Evolutionary conservation across 208 protist genomes (phyloP).

Genomic region (Trypanosomatidae sp.): DNA sequence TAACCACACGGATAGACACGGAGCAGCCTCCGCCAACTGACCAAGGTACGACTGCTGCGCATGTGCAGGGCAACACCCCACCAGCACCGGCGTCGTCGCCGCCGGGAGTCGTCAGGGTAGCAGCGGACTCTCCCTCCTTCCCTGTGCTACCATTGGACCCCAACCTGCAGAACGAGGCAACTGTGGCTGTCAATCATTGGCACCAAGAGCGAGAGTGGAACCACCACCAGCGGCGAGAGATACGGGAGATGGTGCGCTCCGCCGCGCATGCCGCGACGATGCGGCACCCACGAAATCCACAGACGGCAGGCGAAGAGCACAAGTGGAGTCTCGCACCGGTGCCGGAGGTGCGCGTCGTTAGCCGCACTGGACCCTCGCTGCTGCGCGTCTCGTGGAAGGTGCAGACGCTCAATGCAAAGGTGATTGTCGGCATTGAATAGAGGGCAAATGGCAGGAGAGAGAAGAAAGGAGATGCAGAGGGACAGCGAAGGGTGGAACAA

Average conservation of each 20-base stretch:
- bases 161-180: slow-evolving; percentile 12
- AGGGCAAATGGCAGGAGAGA: not conserved
- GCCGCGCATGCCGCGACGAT: slow-evolving; percentile 35
- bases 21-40: not conserved
- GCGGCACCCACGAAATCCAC: slow-evolving; percentile 31
- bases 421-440: slow-evolving; percentile 45
- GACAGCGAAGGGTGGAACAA: not conserved
- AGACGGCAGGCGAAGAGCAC: slow-evolving; percentile 30
- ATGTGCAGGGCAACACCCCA: not conserved
- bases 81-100: not conserved
- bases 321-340: slow-evolving; percentile 35
- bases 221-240: slow-evolving; percentile 38
- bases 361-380: slow-evolving; percentile 3
- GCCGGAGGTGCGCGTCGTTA: slow-evolving; percentile 30
- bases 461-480: not conserved
- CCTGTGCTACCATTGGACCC: slow-evolving; percentile 15
- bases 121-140: not conserved
- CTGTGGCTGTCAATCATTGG: slow-evolving; percentile 11
- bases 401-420: slow-evolving; percentile 43
- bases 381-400: slow-evolving; percentile 35
- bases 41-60: not conserved
- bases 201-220: slow-evolving; percentile 29
- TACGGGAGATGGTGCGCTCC: slow-evolving; percentile 39
- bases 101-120: not conserved
- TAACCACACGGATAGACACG: not conserved